Evolutionary conservation across 306 rosid species (phyloP).

Genomic region (Quillaja saponaria): DNA sequence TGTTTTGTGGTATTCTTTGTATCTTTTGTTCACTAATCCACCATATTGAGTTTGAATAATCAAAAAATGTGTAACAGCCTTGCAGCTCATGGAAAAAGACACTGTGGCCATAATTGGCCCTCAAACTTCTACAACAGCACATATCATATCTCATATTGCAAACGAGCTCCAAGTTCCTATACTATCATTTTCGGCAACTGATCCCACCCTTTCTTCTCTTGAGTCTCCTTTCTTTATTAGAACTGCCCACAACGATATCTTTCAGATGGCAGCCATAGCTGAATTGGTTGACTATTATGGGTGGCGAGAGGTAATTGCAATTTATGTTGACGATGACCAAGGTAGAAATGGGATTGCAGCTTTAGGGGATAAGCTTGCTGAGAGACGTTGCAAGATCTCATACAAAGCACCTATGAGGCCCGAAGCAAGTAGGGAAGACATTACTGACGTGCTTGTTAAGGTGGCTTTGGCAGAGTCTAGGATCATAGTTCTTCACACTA

Average conservation of each 20-base stretch:
- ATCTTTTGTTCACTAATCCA: no score
- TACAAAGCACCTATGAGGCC: slow-evolving; percentile 59
- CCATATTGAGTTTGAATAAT: background rate
- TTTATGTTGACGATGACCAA: slow-evolving; percentile 78
- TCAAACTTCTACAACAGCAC: slow-evolving; percentile 92
- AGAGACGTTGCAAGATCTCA: slow-evolving; percentile 69
- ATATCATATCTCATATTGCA: slow-evolving; percentile 80
- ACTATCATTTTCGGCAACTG: slow-evolving; percentile 88
- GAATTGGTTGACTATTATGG: slow-evolving; percentile 67
- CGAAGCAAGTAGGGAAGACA: slow-evolving; percentile 37
- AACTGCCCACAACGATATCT: slow-evolving; percentile 72
- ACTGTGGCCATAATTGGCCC: slow-evolving; percentile 81
- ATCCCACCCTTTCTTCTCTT: slow-evolving; percentile 81
- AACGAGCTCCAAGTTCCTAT: slow-evolving; percentile 83
- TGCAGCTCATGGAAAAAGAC: slow-evolving; percentile 86
- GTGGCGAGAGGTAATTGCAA: slow-evolving; percentile 82
- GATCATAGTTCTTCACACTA: slow-evolving; percentile 76
- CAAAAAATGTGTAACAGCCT: slow-evolving; percentile 48
- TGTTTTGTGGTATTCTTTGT: background rate
- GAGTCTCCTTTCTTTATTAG: slow-evolving; percentile 87
- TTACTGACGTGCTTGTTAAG: slow-evolving; percentile 67
- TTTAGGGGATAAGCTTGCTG: slow-evolving; percentile 65
- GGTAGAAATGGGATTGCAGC: slow-evolving; percentile 80
- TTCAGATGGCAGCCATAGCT: slow-evolving; percentile 86
- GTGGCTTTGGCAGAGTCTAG: slow-evolving; percentile 82